phyloP scores from a whole-genome alignment of 371 early-diverging fungal genomes.

The Mucor mucedo region DNA sequence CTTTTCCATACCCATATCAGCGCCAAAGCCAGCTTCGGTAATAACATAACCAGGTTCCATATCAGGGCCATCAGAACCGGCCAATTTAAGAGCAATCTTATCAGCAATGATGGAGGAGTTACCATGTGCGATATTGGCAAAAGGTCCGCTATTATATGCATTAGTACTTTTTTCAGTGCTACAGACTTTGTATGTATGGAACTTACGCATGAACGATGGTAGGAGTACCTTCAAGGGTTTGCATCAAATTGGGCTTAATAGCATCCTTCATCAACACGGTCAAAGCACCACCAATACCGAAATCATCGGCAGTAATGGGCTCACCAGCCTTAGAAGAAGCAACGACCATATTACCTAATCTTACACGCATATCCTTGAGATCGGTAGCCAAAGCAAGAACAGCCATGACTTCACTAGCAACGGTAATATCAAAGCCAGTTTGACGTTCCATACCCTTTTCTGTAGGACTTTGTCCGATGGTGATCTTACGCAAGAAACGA shows the following conservation, averaged over 20 bases:
- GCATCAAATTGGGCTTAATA: slow-evolving; percentile 97
- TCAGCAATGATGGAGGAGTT: slow-evolving; percentile 95
- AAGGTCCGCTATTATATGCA: slow-evolving; percentile 71
- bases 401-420: slow-evolving; percentile 98
- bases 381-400: slow-evolving; percentile 91
- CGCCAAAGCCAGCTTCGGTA: slow-evolving; percentile 98
- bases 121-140: slow-evolving; percentile 98
- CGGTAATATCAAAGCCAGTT: slow-evolving; percentile 96
- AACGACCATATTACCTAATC: slow-evolving; percentile 94
- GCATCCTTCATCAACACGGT: slow-evolving; percentile 98
- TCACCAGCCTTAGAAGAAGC: slow-evolving; percentile 81
- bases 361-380: slow-evolving; percentile 88
- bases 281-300: slow-evolving; percentile 94
- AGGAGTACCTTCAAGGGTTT: slow-evolving; percentile 96
- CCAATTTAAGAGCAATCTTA: slow-evolving; percentile 90
- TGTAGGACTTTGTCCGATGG: slow-evolving; percentile 84
- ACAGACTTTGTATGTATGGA: too few species aligned
- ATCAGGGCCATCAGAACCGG: slow-evolving; percentile 66
- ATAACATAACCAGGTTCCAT: slow-evolving; percentile 88
- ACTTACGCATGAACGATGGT: slow-evolving; percentile 92
- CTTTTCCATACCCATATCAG: slow-evolving; percentile 99
- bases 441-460: slow-evolving; percentile 86
- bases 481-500: slow-evolving; percentile 90
- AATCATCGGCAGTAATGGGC: slow-evolving; percentile 93
- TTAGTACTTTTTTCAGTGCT: too few species aligned